Conservation (phyloP, 768 basidiomycete genomes). For the Dentipellis fragilis region DNA sequence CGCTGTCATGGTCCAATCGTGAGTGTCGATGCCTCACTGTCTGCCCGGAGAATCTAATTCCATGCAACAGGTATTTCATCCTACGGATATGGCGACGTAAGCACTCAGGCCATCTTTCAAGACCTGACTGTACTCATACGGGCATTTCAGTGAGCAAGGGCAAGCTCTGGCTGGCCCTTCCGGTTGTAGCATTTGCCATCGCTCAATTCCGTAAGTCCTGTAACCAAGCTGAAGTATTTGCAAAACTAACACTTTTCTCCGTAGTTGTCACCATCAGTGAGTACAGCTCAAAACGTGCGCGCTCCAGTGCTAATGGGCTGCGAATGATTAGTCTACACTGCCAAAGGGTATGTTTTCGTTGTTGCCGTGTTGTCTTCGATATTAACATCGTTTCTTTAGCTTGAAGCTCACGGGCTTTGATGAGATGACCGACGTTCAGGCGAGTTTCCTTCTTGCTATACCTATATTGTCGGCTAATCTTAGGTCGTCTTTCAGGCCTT, state of each 20-base stretch:
- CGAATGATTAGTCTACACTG: background rate
- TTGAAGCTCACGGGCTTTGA: background rate
- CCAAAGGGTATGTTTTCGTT: background rate
- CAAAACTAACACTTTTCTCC: background rate
- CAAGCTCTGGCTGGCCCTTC: background rate
- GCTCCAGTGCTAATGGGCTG: background rate
- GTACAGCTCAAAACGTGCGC: background rate
- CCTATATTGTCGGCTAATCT: background rate
- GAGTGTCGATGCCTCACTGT: conserved; percentile 24
- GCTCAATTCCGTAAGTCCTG: conserved; percentile 2
- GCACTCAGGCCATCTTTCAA: background rate
- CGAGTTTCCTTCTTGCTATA: background rate
- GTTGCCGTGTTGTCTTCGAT: background rate
- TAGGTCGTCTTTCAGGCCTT: background rate
- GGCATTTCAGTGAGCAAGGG: conserved; percentile 18
- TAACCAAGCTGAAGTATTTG: background rate
- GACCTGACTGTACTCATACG: too few species aligned
- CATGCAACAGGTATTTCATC: background rate
- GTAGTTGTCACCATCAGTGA: conserved; percentile 14
- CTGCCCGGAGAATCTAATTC: conserved; percentile 31
- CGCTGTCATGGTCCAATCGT: background rate
- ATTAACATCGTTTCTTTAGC: background rate
- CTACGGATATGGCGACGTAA: conserved; percentile 2
- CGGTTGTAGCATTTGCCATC: conserved; percentile 21
- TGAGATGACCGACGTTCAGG: background rate